Percentiles rank a stretch among this genome's conserved stretches.
Evolutionary conservation across 2,329 filamentous ascomycete genomes (phyloP).

Genomic region (Epichloe brachyelytri): DNA sequence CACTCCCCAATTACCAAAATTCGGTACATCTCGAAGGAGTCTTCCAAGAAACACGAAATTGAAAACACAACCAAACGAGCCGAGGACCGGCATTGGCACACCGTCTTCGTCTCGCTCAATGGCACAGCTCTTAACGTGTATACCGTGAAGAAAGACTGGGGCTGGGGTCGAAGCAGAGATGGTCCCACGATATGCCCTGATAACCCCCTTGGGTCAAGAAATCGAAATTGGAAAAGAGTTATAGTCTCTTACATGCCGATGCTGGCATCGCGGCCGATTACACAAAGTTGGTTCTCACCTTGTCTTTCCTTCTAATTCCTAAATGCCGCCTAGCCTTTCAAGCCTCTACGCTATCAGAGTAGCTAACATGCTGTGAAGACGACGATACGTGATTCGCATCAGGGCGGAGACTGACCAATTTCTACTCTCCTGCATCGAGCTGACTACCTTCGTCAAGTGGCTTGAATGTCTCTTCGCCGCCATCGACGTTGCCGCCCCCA

Average conservation of each 20-base stretch:
- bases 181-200: slow-evolving; percentile 36
- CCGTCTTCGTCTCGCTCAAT: slow-evolving; percentile 49
- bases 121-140: slow-evolving; percentile 58
- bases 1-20: slow-evolving; percentile 42
- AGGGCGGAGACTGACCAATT: slow-evolving; percentile 64
- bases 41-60: slow-evolving; percentile 54
- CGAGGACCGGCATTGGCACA: slow-evolving; percentile 49
- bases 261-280: slow-evolving; percentile 63
- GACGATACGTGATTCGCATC: slow-evolving; percentile 54
- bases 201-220: slow-evolving; percentile 38
- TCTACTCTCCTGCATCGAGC: slow-evolving; percentile 50
- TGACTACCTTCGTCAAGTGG: slow-evolving; percentile 56
- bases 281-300: slow-evolving; percentile 39
- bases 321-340: not conserved
- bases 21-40: slow-evolving; percentile 42
- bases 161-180: slow-evolving; percentile 33
- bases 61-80: slow-evolving; percentile 50
- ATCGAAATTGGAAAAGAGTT: slow-evolving; percentile 49
- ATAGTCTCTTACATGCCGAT: slow-evolving; percentile 62
- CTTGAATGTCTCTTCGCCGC: slow-evolving; percentile 57
- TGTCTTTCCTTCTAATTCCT: too few species aligned
- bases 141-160: slow-evolving; percentile 45
- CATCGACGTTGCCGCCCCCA: slow-evolving; percentile 55
- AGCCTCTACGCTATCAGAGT: not conserved
- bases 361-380: not conserved